These are phyloP conservation scores for Kalaharituber pfeilii DNA, from an alignment of 2,329 filamentous ascomycete species.

Conservation along the genomic window DNA sequence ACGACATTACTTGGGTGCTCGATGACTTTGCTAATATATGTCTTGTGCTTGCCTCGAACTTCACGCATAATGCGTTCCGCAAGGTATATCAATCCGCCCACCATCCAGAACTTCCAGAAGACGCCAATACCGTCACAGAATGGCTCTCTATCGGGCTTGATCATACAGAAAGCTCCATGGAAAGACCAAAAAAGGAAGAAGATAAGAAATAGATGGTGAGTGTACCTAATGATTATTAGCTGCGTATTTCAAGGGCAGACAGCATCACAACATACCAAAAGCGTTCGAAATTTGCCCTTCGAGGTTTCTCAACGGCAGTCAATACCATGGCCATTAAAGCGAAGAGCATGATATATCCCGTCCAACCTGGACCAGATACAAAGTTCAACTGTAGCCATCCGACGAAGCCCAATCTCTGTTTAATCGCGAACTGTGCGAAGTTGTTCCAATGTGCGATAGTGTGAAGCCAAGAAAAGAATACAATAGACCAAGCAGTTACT, in stretches of 20 bases:
- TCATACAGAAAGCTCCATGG: slow-evolving; percentile 81
- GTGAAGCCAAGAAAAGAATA: slow-evolving; percentile 76
- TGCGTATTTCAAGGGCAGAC: neutral
- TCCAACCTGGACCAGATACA: slow-evolving; percentile 65
- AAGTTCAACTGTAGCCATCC: slow-evolving; percentile 65
- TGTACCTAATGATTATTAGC: slow-evolving; percentile 25
- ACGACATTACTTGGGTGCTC: slow-evolving; percentile 79
- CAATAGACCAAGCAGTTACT: slow-evolving; percentile 65
- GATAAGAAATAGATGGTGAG: slow-evolving; percentile 69
- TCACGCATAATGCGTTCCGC: slow-evolving; percentile 64
- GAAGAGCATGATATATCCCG: slow-evolving; percentile 68
- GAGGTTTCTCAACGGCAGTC: slow-evolving; percentile 60
- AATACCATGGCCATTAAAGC: slow-evolving; percentile 60
- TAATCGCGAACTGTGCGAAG: slow-evolving; percentile 56
- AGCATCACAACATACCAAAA: slow-evolving; percentile 68
- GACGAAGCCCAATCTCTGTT: slow-evolving; percentile 59
- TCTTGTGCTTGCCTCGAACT: slow-evolving; percentile 63
- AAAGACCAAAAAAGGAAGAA: slow-evolving; percentile 89
- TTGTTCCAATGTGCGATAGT: slow-evolving; percentile 80
- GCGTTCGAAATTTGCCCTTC: slow-evolving; percentile 67
- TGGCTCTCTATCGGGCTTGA: slow-evolving; percentile 63
- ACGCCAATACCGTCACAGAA: slow-evolving; percentile 62
- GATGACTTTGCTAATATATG: slow-evolving; percentile 73
- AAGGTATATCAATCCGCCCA: slow-evolving; percentile 63
- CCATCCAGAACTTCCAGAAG: slow-evolving; percentile 85